Conservation (phyloP, 257 asterid species). For the Gentiana straminea region DNA sequence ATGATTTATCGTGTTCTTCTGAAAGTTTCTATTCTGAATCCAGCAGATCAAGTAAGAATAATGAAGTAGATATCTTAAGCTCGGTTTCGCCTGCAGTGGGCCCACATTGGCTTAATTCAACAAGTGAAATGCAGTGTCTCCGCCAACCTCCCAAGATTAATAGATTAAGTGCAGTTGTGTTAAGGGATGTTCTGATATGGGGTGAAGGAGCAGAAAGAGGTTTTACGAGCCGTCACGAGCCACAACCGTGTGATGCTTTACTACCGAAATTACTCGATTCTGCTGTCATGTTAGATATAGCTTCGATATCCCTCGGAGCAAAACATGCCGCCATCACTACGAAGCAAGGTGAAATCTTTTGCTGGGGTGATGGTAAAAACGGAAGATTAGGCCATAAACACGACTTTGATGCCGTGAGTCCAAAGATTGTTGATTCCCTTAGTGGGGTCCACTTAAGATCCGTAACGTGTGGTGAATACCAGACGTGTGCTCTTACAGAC, state of each 20-base stretch:
- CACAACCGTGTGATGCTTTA: constrained; percentile 26
- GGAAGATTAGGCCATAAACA: constrained; percentile 41
- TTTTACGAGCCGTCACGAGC: constrained; percentile 17
- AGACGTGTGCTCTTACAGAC: constrained; percentile 30
- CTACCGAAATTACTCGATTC: constrained; percentile 37
- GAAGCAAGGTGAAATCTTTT: constrained; percentile 38
- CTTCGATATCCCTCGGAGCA: constrained; percentile 23
- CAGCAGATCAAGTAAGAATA: constrained; percentile 16
- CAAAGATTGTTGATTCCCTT: constrained; percentile 30
- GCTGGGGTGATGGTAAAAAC: constrained; percentile 41
- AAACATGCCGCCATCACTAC: constrained; percentile 36
- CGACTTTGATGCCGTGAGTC: constrained; percentile 22
- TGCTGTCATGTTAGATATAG: constrained; percentile 33
- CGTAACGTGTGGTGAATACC: constrained; percentile 32
- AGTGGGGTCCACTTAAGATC: constrained; percentile 17
- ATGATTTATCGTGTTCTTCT: constrained; percentile 36
- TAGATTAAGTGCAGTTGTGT: constrained; percentile 11
- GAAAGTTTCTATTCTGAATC: constrained; percentile 31
- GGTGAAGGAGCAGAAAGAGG: constrained; percentile 39
- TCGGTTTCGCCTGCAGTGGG: constrained; percentile 21
- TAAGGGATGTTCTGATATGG: constrained; percentile 42
- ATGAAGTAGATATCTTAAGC: constrained; percentile 14
- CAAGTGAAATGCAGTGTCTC: constrained; percentile 10
- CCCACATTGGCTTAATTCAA: constrained; percentile 14
- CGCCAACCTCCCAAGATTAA: constrained; percentile 11